Conservation (phyloP, 495 filamentous ascomycete genomes). For the Talaromyces thailandensis region DNA sequence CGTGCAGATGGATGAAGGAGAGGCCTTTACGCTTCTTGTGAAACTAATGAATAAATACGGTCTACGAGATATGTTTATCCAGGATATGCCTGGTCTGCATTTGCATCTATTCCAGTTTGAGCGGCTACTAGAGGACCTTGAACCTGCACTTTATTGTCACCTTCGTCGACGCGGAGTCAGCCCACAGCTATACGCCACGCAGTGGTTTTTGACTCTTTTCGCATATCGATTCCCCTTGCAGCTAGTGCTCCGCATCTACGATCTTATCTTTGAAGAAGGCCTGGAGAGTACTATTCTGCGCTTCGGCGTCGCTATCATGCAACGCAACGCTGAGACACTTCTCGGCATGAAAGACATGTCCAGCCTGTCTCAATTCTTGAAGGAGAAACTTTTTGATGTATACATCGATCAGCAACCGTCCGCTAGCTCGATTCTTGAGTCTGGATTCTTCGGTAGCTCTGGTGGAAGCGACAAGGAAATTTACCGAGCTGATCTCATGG, state of each 20-base stretch:
- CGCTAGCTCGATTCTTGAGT: slow-evolving; percentile 79
- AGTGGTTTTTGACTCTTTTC: slow-evolving; percentile 99
- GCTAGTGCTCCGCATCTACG: slow-evolving; percentile 91
- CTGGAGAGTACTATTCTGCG: slow-evolving; percentile 83
- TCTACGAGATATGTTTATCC: slow-evolving; percentile 85
- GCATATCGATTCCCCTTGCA: slow-evolving; percentile 97
- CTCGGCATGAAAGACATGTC: slow-evolving; percentile 86
- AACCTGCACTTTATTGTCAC: slow-evolving; percentile 92
- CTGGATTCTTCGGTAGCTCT: slow-evolving; percentile 92
- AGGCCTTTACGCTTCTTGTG: slow-evolving; percentile 89
- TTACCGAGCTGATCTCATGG: slow-evolving; percentile 86
- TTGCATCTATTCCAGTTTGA: slow-evolving; percentile 92
- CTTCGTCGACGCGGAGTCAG: slow-evolving; percentile 79
- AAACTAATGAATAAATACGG: slow-evolving; percentile 95
- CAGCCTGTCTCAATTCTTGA: slow-evolving; percentile 75
- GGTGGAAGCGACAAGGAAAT: slow-evolving; percentile 87
- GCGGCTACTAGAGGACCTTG: slow-evolving; percentile 85
- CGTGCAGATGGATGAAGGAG: slow-evolving; percentile 84
- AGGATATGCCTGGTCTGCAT: slow-evolving; percentile 94
- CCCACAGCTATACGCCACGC: slow-evolving; percentile 90
- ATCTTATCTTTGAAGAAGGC: slow-evolving; percentile 91
- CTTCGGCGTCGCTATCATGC: slow-evolving; percentile 92
- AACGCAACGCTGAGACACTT: slow-evolving; percentile 74
- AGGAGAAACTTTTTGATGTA: slow-evolving; percentile 88
- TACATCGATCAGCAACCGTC: slow-evolving; percentile 93